Conservation (phyloP, 306 rosid genomes). For the Boehmeria nivea region DNA sequence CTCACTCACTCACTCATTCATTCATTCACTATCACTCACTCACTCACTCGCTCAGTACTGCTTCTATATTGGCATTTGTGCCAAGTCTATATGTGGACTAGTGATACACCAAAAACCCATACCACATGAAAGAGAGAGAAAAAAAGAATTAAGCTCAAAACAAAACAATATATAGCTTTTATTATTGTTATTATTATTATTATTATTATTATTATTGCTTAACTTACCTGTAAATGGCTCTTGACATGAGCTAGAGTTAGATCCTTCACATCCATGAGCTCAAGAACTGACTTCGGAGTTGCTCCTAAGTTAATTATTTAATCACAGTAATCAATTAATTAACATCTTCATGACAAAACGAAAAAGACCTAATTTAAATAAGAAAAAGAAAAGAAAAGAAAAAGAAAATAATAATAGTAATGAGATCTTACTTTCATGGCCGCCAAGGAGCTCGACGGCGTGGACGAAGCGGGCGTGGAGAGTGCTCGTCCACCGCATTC, state of each 20-base stretch:
- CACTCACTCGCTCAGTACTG: constrained; percentile 24
- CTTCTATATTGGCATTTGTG: constrained; percentile 45
- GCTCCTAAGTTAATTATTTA: too few relatives aligned
- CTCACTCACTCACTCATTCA: constrained; percentile 16
- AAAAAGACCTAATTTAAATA: too few relatives aligned
- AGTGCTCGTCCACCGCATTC: constrained; percentile 94
- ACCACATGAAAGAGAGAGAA: constrained; percentile 4
- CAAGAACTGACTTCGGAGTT: constrained; percentile 91
- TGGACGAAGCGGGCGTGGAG: constrained; percentile 85
- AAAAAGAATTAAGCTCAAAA: constrained; percentile 9
- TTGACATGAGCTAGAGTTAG: constrained; percentile 95
- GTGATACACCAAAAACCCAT: constrained; percentile 24
- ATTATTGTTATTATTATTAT: too few relatives aligned
- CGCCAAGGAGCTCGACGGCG: constrained; percentile 94
- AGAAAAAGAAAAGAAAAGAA: background rate
- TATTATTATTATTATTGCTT: background rate
- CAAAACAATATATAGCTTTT: background rate
- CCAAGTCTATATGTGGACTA: constrained; percentile 14
- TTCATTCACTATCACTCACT: constrained; percentile 22
- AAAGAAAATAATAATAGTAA: background rate
- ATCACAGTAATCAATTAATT: too few relatives aligned
- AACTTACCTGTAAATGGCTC: constrained; percentile 86
- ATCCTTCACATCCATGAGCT: constrained; percentile 98
- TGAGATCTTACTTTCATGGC: constrained; percentile 69
- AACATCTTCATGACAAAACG: too few relatives aligned